A percentile compares a stretch with the other conserved stretches of the same genome.
Evolutionary conservation across 2,329 filamentous ascomycete genomes (phyloP).

Genomic region (Massarina eburnea): DNA sequence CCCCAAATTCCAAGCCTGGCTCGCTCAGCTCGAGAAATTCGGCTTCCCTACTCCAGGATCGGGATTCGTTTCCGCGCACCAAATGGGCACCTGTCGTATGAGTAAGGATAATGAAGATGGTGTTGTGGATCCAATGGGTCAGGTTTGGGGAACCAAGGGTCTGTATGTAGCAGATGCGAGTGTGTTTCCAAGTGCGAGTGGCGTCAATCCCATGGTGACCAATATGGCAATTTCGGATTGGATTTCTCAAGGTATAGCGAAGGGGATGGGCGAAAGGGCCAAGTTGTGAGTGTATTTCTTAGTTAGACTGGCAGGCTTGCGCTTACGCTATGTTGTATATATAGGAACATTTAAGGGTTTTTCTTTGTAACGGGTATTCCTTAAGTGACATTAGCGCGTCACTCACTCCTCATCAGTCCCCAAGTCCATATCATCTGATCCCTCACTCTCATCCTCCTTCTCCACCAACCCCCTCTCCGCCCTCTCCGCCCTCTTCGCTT

Average conservation of each 20-base stretch:
- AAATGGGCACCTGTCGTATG: constrained; percentile 81
- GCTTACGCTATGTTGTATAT: too few relatives aligned
- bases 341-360: too few relatives aligned
- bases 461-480: too few relatives aligned
- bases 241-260: constrained; percentile 34
- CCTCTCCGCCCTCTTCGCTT: too few relatives aligned
- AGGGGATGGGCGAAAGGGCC: constrained; percentile 25
- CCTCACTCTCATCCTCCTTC: too few relatives aligned
- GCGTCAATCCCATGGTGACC: constrained; percentile 82
- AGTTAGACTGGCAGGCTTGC: not conserved
- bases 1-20: constrained; percentile 63
- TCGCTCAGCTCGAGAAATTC: constrained; percentile 54
- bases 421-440: too few relatives aligned
- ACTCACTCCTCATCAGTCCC: too few relatives aligned
- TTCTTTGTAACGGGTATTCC: too few relatives aligned
- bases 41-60: constrained; percentile 54
- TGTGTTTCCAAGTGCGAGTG: constrained; percentile 74
- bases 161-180: constrained; percentile 74
- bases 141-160: constrained; percentile 65
- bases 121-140: constrained; percentile 47
- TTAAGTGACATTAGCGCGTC: too few relatives aligned
- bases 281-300: constrained; percentile 12
- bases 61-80: constrained; percentile 71
- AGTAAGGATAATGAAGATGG: constrained; percentile 49
- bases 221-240: constrained; percentile 58